Evolutionary conservation across 2,329 filamentous ascomycete species (phyloP), one percentile per base, ranked within the genome.

Genomic region (Apiospora arundinis): DNA sequence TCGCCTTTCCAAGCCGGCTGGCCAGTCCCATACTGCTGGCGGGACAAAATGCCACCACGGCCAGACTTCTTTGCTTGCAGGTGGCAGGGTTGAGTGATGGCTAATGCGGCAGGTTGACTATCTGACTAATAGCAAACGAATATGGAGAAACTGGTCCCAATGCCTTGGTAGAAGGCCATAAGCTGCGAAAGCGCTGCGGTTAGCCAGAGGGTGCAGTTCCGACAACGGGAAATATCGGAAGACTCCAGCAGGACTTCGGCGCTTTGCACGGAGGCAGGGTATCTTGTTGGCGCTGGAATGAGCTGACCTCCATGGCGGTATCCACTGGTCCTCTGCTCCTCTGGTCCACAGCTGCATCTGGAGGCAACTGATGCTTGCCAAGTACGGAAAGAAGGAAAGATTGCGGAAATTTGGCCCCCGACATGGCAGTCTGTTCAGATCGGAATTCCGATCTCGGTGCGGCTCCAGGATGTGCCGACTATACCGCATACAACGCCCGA

Each of bases 191-290:
- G 56, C 56, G 56, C 56, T 63, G 56, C 9, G 32, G 32, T 40
- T 23, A 21, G 42, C 23, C 2, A 67, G 32, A 23, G 16, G n/a
- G 56, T 63, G 56, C 56, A 40, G 32, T 40, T 63, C 32, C 42
- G 65, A 25, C 40, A 45, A 46, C 65, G 65, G 65, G 65, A 67
- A 67, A 67, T 45, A 45, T 67, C 65, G 65, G 65, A 67, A 46
- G 65, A 28, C 44, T 32, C 32, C 23, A n/a, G 45, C 16, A 44
- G 44, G 65, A 67, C 40, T 46, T 67, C 65, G 65, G 65, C 65
- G 40, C 40, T 67, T 67, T 67, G 65, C 40, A 18, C 65, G 65
- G 65, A 67, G 65, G 25, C 23, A 45, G 40, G 65, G n/a, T 32
- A 45, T 25, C 40, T 25, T 23, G 44, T 67, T 67, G 44, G 63